Evolutionary conservation across 495 filamentous ascomycete genomes (phyloP).

Genomic region (Penicillium maclennaniae): DNA sequence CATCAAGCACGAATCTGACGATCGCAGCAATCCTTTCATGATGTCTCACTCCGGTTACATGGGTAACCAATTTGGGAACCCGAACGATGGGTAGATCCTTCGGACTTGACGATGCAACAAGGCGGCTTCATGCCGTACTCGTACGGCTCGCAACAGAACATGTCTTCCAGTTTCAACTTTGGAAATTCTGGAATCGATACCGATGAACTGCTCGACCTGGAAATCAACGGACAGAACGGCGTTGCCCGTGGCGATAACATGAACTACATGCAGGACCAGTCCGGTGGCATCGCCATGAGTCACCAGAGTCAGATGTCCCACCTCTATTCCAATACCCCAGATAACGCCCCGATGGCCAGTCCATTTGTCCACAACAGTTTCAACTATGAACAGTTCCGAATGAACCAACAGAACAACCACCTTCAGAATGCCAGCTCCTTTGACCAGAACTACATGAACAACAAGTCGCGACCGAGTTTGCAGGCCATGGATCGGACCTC

Average conservation of each 20-base stretch:
- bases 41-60: constrained; percentile 57
- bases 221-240: constrained; percentile 46
- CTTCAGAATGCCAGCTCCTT: constrained; percentile 49
- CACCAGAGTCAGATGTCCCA: constrained; percentile 60
- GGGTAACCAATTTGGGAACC: constrained; percentile 63
- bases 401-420: constrained; percentile 55
- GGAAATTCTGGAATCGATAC: constrained; percentile 53
- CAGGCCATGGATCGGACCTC: constrained; percentile 64
- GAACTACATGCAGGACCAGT: constrained; percentile 47
- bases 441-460: constrained; percentile 47
- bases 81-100: constrained; percentile 75
- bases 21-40: constrained; percentile 52
- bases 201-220: constrained; percentile 51
- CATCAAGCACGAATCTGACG: constrained; percentile 76
- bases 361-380: constrained; percentile 74
- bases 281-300: constrained; percentile 45
- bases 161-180: constrained; percentile 50
- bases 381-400: constrained; percentile 63
- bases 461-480: constrained; percentile 55
- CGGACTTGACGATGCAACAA: constrained; percentile 70
- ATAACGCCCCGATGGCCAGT: constrained; percentile 81
- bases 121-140: constrained; percentile 48
- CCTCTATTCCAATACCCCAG: constrained; percentile 79
- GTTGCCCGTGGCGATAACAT: constrained; percentile 35
- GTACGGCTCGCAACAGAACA: constrained; percentile 48